phyloP scores from a whole-genome alignment of 306 rosid species.

The Urtica urens region DNA sequence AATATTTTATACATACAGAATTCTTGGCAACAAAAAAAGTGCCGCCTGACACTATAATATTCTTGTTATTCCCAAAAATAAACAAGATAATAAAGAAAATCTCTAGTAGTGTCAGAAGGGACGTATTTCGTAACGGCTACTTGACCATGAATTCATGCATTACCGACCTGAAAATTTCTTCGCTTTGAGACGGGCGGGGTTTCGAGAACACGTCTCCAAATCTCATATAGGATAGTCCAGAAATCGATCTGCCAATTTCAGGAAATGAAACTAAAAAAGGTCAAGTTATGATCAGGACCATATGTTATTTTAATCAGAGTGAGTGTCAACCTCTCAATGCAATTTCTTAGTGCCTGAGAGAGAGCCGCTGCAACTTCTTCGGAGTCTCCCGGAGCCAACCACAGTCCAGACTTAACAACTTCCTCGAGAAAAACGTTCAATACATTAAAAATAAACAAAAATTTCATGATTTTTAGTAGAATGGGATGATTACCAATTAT shows the following conservation, averaged over 20 bases:
- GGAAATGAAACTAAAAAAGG: slow-evolving; percentile 19
- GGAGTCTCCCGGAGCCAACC: slow-evolving; percentile 96
- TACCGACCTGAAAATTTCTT: slow-evolving; percentile 66
- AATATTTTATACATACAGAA: too few relatives aligned
- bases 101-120: neutral
- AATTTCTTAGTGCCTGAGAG: slow-evolving; percentile 83
- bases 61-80: too few relatives aligned
- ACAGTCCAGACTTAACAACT: slow-evolving; percentile 87
- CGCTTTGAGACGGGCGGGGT: slow-evolving; percentile 57
- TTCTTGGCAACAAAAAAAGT: too few relatives aligned
- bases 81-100: too few relatives aligned
- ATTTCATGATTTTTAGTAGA: too few relatives aligned
- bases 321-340: slow-evolving; percentile 61
- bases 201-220: slow-evolving; percentile 92
- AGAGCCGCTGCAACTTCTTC: slow-evolving; percentile 95
- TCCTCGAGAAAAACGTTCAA: slow-evolving; percentile 21
- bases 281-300: slow-evolving; percentile 21
- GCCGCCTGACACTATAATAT: too few relatives aligned
- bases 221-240: slow-evolving; percentile 72
- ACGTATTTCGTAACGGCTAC: neutral
- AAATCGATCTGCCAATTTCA: slow-evolving; percentile 50
- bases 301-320: slow-evolving; percentile 16
- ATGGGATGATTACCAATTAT: too few relatives aligned
- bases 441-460: slow-evolving; percentile 12
- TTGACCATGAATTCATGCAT: slow-evolving; percentile 11